Conservation (phyloP, 2,329 filamentous ascomycete genomes). For the Fusarium foetens region DNA sequence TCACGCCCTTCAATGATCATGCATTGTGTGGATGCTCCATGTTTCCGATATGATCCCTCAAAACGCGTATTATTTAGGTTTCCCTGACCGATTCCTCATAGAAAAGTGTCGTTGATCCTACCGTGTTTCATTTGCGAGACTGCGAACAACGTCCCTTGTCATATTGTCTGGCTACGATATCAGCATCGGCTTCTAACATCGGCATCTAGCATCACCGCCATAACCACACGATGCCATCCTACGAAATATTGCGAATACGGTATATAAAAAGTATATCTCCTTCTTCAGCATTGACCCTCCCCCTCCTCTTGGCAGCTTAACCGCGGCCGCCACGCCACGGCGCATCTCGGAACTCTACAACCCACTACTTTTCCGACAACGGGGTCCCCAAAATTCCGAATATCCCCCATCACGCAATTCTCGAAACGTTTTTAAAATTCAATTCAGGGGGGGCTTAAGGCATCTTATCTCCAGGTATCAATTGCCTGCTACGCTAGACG, state of each 20-base stretch:
- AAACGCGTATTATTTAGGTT: neutral
- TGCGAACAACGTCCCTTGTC: neutral
- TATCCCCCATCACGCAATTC: conserved; percentile 1
- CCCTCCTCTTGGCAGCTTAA: neutral
- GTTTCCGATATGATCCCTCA: neutral
- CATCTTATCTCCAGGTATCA: neutral
- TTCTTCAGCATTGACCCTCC: neutral
- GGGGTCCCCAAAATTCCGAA: neutral
- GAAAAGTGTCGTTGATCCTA: neutral
- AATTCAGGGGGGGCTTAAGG: neutral
- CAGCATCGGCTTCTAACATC: neutral
- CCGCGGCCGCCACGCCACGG: neutral
- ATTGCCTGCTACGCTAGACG: neutral
- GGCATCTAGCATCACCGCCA: neutral
- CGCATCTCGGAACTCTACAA: neutral
- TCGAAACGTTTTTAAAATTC: neutral
- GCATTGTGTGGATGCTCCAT: neutral
- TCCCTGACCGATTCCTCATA: neutral
- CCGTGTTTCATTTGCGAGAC: neutral
- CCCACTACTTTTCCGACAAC: conserved; percentile 2
- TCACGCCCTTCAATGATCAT: neutral
- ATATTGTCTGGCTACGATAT: neutral
- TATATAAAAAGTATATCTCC: neutral
- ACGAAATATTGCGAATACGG: neutral
- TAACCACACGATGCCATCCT: neutral